phyloP scores from a whole-genome alignment of 1,139 yeast species.

The Diutina rugosa region DNA sequence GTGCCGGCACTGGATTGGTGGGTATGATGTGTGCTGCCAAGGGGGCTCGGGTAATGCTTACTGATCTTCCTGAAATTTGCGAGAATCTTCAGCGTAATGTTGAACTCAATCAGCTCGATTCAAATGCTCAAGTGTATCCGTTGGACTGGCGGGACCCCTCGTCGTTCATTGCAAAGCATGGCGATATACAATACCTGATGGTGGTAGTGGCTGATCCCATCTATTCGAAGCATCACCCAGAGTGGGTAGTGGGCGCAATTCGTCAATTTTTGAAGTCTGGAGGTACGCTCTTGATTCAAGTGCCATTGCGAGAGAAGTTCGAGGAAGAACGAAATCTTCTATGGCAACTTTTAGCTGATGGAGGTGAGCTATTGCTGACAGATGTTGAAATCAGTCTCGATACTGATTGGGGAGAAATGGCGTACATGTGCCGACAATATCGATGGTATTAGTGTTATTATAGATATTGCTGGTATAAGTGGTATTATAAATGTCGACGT shows the following conservation, averaged over 20 bases:
- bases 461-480: too few relatives aligned
- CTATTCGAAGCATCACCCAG: constrained; percentile 73
- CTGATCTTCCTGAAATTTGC: constrained; percentile 72
- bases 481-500: background rate
- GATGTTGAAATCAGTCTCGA: constrained; percentile 41
- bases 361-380: constrained; percentile 13
- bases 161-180: constrained; percentile 16
- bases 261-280: constrained; percentile 25
- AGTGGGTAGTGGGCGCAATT: constrained; percentile 52
- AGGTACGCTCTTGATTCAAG: constrained; percentile 48
- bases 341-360: constrained; percentile 22
- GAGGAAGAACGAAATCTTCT: constrained; percentile 49
- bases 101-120: constrained; percentile 27
- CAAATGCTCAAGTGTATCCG: constrained; percentile 26
- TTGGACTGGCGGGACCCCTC: constrained; percentile 69
- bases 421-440: background rate
- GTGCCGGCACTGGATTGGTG: constrained; percentile 88
- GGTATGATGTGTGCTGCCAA: constrained; percentile 53
- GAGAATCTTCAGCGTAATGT: constrained; percentile 54
- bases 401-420: constrained; percentile 70
- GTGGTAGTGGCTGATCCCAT: constrained; percentile 79
- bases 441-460: background rate
- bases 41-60: constrained; percentile 42
- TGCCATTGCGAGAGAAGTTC: constrained; percentile 61
- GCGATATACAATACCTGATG: constrained; percentile 30